Percentiles rank a stretch among this genome's conserved stretches.
phyloP scores from a whole-genome alignment of 768 basidiomycete genomes.

The Strobilomyces confusus region DNA sequence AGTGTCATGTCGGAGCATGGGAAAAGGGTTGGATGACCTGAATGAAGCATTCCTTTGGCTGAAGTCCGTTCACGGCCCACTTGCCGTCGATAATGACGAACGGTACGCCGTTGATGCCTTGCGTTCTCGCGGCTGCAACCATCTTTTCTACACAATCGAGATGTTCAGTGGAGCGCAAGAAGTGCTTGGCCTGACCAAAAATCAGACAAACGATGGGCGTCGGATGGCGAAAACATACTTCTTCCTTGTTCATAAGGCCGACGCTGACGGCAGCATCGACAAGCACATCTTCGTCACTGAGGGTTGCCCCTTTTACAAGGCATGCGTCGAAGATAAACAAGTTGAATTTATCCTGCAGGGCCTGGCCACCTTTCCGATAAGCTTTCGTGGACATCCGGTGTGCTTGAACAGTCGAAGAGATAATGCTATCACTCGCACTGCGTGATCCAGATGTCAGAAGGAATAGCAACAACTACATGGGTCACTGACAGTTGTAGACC shows the following conservation, averaged over 20 bases:
- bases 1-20: neutral
- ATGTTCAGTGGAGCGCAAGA: constrained; percentile 38
- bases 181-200: constrained; percentile 31
- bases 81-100: constrained; percentile 45
- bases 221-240: constrained; percentile 24
- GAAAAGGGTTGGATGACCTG: constrained; percentile 20
- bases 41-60: constrained; percentile 37
- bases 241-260: constrained; percentile 33
- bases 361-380: constrained; percentile 34
- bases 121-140: constrained; percentile 35
- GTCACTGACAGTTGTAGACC: constrained; percentile 23
- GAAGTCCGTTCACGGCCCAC: constrained; percentile 44
- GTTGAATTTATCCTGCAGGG: constrained; percentile 35
- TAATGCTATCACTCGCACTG: constrained; percentile 35
- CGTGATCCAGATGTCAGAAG: neutral
- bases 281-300: constrained; percentile 34
- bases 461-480: neutral
- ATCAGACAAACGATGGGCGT: neutral
- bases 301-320: constrained; percentile 34
- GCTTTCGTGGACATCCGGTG: constrained; percentile 45
- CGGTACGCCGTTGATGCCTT: constrained; percentile 47
- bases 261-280: constrained; percentile 31
- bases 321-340: constrained; percentile 37
- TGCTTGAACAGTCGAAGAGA: constrained; percentile 36
- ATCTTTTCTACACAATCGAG: constrained; percentile 37